Conservation (phyloP, 352 stramenopile species). For the Phytophthora brassicae region DNA sequence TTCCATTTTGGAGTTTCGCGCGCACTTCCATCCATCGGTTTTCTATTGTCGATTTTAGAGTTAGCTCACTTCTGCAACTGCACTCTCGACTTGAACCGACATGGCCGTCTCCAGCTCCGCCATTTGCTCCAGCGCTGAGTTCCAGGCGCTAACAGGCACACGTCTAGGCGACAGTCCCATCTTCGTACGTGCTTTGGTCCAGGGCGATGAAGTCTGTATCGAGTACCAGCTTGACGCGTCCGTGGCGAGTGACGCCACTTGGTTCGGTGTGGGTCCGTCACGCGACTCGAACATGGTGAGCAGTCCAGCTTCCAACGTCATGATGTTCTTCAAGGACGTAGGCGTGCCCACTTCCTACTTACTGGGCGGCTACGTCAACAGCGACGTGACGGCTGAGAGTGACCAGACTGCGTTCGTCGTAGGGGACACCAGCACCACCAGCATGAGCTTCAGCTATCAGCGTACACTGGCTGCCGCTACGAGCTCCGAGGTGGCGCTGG, state of each 20-base stretch:
- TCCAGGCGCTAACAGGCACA: conserved; percentile 45
- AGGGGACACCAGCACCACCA: conserved; percentile 34
- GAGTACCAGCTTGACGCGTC: conserved; percentile 57
- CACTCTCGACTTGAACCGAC: neutral
- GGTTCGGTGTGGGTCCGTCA: conserved; percentile 67
- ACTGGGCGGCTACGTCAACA: conserved; percentile 52
- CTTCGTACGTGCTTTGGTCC: conserved; percentile 55
- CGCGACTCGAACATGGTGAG: conserved; percentile 60
- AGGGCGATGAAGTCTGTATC: conserved; percentile 62
- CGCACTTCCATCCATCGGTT: conserved; percentile 12
- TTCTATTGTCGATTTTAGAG: conserved; percentile 15
- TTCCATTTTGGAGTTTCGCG: conserved; percentile 18
- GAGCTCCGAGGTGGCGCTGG: conserved; percentile 50
- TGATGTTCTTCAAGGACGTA: conserved; percentile 62
- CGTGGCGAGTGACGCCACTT: conserved; percentile 40
- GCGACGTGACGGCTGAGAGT: conserved; percentile 42
- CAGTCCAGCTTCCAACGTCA: conserved; percentile 63
- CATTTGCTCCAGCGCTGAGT: conserved; percentile 59
- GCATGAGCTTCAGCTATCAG: conserved; percentile 75
- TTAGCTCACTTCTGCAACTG: conserved; percentile 20
- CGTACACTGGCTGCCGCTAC: conserved; percentile 54
- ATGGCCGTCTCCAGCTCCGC: conserved; percentile 26
- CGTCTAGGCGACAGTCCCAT: conserved; percentile 61
- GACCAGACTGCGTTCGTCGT: conserved; percentile 47
- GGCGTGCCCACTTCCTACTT: conserved; percentile 46